These are phyloP conservation scores for Limnomonas spitsbergensis DNA, from an alignment of 139 green algal genomes.

Conservation along the genomic window DNA sequence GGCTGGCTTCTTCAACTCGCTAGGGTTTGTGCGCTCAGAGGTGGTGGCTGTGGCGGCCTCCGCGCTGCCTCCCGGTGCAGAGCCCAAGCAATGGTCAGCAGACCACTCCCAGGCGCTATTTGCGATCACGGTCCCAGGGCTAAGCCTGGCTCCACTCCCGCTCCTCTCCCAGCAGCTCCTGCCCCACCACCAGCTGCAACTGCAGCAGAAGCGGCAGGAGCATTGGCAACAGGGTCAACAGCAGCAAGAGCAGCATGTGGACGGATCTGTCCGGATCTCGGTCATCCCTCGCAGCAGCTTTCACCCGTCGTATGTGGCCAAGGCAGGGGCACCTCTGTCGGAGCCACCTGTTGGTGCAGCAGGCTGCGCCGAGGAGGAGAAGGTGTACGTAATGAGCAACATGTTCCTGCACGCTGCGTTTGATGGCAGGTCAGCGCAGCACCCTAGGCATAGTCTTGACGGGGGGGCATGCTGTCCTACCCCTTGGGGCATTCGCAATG, in stretches of 20 bases:
- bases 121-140: constrained; percentile 1
- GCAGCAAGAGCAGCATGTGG: neutral
- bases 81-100: neutral
- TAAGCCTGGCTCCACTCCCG: constrained; percentile 14
- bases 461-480: too few relatives aligned
- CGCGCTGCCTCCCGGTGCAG: neutral
- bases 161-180: neutral
- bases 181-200: neutral
- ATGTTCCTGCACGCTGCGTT: constrained; percentile 7
- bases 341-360: neutral
- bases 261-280: neutral
- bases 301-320: neutral
- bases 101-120: constrained; percentile 18
- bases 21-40: constrained; percentile 20
- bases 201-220: neutral
- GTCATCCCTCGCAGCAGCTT: neutral
- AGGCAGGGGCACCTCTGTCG: neutral
- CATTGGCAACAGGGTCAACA: neutral
- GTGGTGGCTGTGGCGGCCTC: constrained; percentile 25
- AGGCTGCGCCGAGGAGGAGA: neutral
- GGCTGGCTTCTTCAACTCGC: constrained; percentile 31
- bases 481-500: too few relatives aligned
- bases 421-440: too few relatives aligned
- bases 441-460: too few relatives aligned
- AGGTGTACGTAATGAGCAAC: constrained; percentile 7